These are phyloP conservation scores for Pythium aquatile DNA, from an alignment of 352 stramenopile species.

Conservation along the genomic window DNA sequence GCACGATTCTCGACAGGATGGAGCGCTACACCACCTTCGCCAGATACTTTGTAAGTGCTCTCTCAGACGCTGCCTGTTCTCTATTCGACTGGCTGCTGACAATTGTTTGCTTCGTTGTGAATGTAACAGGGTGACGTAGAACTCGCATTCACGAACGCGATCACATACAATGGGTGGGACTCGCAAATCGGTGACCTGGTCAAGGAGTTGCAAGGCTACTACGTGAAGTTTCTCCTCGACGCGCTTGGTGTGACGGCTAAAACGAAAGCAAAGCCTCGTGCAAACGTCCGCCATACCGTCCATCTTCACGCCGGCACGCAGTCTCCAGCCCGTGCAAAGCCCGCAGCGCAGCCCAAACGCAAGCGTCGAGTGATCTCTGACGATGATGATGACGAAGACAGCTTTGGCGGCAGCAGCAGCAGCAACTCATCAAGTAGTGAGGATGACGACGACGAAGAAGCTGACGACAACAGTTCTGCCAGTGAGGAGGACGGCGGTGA, in stretches of 20 bases:
- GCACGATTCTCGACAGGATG: conserved; percentile 89
- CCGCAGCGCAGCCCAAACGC: conserved; percentile 19
- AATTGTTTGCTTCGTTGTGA: not conserved
- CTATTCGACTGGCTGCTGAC: not conserved
- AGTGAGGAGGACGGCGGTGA: conserved; percentile 23
- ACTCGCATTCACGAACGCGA: conserved; percentile 77
- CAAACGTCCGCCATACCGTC: conserved; percentile 5
- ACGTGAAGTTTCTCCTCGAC: conserved; percentile 71
- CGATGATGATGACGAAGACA: conserved; percentile 44
- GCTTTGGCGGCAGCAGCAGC: conserved; percentile 44
- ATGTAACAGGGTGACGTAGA: conserved; percentile 57
- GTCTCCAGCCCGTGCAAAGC: conserved; percentile 16
- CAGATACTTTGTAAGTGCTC: conserved; percentile 75
- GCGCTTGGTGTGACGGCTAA: conserved; percentile 38
- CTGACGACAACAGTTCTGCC: conserved; percentile 32
- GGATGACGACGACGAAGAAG: conserved; percentile 60
- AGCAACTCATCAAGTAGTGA: conserved; percentile 46
- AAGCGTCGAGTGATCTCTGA: conserved; percentile 46
- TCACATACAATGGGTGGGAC: conserved; percentile 76
- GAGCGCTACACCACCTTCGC: conserved; percentile 62
- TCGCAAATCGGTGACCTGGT: conserved; percentile 58
- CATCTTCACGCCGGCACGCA: not conserved
- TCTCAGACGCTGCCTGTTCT: not conserved
- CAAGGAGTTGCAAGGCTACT: conserved; percentile 66
- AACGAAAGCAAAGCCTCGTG: conserved; percentile 19